Evolutionary conservation across 1,284 basidiomycete genomes (phyloP), one percentile per base, ranked within the genome.

Genomic region (Leccinum solheimii): DNA sequence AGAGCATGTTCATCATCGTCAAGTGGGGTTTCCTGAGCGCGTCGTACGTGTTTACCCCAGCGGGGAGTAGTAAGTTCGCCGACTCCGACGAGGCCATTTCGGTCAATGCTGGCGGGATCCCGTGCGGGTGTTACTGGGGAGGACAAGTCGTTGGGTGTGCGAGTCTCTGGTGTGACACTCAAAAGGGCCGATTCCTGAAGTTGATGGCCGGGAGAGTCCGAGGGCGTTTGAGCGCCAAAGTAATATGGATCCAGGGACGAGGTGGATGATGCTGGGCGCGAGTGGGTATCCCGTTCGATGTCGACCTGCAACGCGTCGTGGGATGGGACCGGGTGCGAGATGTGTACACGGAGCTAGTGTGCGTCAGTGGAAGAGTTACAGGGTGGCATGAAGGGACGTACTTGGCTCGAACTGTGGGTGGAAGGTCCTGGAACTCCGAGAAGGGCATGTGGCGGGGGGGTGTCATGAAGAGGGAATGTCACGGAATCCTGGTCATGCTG

Each of bases 61-160:
- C 95, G 86, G 43, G 97, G 97, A n/a, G 97, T 98, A 7, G 95
- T 83, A n/a, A 98, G 85, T 77, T 98, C 97, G 43, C 97, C 97
- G 10, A 98, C 92, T 21, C 97, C 97, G 58, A 98, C 88, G 48
- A 98, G 85, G 26, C 87, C 92, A 16, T 88, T 85, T 59, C 97
- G 84, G 78, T 99, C 96, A 66, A 96, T 94, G 64, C 81, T 77
- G 10, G 91, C 86, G 11, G 92, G 92, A 77, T 95, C 91, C 66
- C 83, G 82, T 48, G 81, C 86, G n/a, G 91, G 91, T 0, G 91
- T 92, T 16, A 85, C 76, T 8, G 91, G 91, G 0, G 90, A 88
- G 26, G 85, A 77, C 11, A 88, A 86, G 63, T 88, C 84, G 57
- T 72, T 71, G 32, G 75, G 68, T 45, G 70, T 70, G 60, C 70